Base-by-base conservation (phyloP, 2,329 filamentous ascomycete species). In the Trichoderma atroviride region DNA sequence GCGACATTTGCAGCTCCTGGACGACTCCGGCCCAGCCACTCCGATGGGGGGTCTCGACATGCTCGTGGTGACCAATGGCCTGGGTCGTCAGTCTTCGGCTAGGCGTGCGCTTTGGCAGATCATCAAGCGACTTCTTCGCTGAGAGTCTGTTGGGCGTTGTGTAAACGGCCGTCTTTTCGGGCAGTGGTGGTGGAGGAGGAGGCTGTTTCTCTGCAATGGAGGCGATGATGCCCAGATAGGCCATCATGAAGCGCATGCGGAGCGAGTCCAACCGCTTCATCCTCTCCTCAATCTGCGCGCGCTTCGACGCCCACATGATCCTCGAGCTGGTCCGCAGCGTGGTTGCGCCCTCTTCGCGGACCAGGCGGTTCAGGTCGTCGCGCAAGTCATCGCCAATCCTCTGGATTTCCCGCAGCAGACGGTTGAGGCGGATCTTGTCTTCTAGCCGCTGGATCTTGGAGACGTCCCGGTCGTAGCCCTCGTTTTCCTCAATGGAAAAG, bases 11-110 rank as follows among this genome's bases (percentile, higher is more conserved):
- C 61, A 91, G 79, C 74, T 91, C 88, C 66, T 86, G 81, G 27
- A 91, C 86, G 6, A 91, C 88, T 31, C 87, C 87, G 24, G 86
- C 85, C 88, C 88, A 91, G 31, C 87, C 87, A 71, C 80, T 79
- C 66, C 84, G 84, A 63, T 87, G 86, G 24, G 79, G 80, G 50
- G 79, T 79, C 56, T 81, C 81, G 40, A 83, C 78, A 56, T 81
- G 81, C 62, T 87, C 84, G 71, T 81, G 82, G 72, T 87, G 84
- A 10, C 86, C 84, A 71, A 87, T 84, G 9, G 85, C 79, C 72
- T 85, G 84, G 1, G 85, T 87, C 6, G 85, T 85, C 59, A 89
- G 74, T 69, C 86, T 81, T 66, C 86, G 82, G 71, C 86, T 73
- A 9, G 85, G 84, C 37, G 85, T 83, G 65, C 80, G 83, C 69